These are phyloP conservation scores for Metschnikowia santaceciliae DNA, from an alignment of 805 yeast species.

Conservation along the genomic window DNA sequence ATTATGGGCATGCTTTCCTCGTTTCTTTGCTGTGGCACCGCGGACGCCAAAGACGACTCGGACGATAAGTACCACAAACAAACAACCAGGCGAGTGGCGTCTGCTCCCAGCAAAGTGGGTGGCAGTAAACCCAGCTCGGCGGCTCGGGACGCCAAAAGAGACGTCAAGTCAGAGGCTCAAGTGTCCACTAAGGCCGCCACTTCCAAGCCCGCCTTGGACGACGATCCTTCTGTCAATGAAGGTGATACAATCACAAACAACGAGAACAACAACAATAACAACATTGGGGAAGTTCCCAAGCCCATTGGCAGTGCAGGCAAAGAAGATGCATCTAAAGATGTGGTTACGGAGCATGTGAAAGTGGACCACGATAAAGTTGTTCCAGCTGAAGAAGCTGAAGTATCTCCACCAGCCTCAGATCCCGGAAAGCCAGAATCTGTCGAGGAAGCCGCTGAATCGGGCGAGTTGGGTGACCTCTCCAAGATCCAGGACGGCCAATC, in stretches of 20 bases:
- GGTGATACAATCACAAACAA: slow-evolving; percentile 40
- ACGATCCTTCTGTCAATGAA: slow-evolving; percentile 37
- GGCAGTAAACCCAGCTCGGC: neutral
- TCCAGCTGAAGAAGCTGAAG: neutral
- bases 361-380: neutral
- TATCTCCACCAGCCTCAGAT: neutral
- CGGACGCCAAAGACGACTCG: slow-evolving; percentile 30
- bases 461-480: slow-evolving; percentile 43
- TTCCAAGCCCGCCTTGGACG: slow-evolving; percentile 24
- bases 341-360: slow-evolving; percentile 1
- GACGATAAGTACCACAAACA: slow-evolving; percentile 27
- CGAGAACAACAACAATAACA: slow-evolving; percentile 19
- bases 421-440: too few relatives aligned
- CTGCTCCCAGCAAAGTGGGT: neutral
- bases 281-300: neutral
- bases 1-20: slow-evolving; percentile 30
- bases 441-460: neutral
- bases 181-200: neutral
- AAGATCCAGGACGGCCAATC: slow-evolving; percentile 69
- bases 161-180: slow-evolving; percentile 1
- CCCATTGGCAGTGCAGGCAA: too few relatives aligned
- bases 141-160: neutral
- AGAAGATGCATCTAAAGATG: neutral
- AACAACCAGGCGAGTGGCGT: slow-evolving; percentile 9
- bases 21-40: slow-evolving; percentile 36